Evolutionary conservation across 2,329 filamentous ascomycete genomes (phyloP).

Genomic region (Paramyrothecium sp.): DNA sequence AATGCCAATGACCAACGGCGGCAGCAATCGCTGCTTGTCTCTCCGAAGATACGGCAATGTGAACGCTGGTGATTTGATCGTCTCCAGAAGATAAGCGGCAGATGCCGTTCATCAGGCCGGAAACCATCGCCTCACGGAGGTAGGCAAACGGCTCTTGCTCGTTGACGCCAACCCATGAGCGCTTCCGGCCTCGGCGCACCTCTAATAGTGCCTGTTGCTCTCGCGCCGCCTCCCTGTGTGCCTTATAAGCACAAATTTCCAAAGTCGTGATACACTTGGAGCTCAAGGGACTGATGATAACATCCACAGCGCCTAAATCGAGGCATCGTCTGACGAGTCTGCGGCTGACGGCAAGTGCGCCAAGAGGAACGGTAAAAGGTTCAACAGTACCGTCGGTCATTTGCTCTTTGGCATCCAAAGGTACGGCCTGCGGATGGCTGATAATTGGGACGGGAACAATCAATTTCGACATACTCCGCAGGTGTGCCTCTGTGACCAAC

Average conservation of each 20-base stretch:
- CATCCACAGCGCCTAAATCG: constrained; percentile 83
- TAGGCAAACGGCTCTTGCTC: constrained; percentile 87
- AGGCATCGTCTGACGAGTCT: constrained; percentile 67
- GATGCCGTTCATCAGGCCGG: constrained; percentile 83
- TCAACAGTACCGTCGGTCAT: constrained; percentile 38
- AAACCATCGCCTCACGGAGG: constrained; percentile 90
- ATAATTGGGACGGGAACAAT: constrained; percentile 57
- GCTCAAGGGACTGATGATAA: constrained; percentile 77
- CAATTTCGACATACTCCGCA: constrained; percentile 54
- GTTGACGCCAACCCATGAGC: constrained; percentile 87
- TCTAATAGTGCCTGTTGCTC: constrained; percentile 73
- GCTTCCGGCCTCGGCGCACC: constrained; percentile 72
- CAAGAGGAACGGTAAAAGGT: constrained; percentile 21
- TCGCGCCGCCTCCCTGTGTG: constrained; percentile 71
- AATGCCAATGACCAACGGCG: constrained; percentile 78
- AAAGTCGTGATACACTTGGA: constrained; percentile 72
- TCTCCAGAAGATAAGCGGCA: constrained; percentile 68
- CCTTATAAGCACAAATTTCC: constrained; percentile 80
- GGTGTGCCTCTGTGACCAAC: constrained; percentile 56
- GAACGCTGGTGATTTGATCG: constrained; percentile 60
- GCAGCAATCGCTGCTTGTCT: constrained; percentile 64
- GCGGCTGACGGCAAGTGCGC: constrained; percentile 27
- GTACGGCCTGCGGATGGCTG: constrained; percentile 32
- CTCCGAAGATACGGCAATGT: constrained; percentile 66
- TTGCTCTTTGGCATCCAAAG: constrained; percentile 23